Conservation (phyloP, 495 filamentous ascomycete species). For the Penicillium macrosclerotiorum region DNA sequence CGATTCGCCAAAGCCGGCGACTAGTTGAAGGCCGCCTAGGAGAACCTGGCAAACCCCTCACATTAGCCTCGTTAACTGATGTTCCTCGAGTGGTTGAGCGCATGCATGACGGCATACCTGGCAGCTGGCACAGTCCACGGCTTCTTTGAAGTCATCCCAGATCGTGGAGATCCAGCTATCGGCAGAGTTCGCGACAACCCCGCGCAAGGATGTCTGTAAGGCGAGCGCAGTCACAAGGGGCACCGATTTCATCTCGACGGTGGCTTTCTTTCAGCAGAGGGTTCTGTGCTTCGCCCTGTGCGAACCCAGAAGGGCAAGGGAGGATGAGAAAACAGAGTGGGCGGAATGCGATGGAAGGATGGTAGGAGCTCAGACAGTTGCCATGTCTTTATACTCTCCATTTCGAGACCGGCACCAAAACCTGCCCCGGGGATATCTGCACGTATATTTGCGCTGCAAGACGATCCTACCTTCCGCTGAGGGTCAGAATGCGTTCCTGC, state of each 20-base stretch:
- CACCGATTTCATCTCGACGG: constrained; percentile 8
- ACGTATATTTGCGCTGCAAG: not conserved
- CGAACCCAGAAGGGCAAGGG: no score
- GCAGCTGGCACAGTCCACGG: constrained; percentile 20
- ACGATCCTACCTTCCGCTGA: constrained; percentile 11
- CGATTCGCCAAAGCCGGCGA: constrained; percentile 41
- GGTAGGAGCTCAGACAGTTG: no score
- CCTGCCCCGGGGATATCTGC: not conserved
- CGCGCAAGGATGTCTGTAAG: constrained; percentile 1
- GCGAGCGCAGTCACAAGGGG: constrained; percentile 4
- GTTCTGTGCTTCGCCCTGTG: no score
- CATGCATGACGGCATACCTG: no score
- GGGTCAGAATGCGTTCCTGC: not conserved
- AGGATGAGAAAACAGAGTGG: no score
- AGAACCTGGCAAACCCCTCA: constrained; percentile 25
- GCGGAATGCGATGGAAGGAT: no score
- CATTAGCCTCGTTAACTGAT: no score
- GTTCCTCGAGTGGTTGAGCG: no score
- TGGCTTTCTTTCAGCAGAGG: no score
- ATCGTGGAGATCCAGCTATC: constrained; percentile 14
- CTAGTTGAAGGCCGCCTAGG: constrained; percentile 44
- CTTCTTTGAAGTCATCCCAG: constrained; percentile 24
- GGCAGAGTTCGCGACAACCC: constrained; percentile 3
- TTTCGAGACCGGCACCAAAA: no score
- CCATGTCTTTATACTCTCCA: not conserved